These are phyloP conservation scores for Suillus americanus DNA, from an alignment of 768 basidiomycete genomes.

Conservation along the genomic window DNA sequence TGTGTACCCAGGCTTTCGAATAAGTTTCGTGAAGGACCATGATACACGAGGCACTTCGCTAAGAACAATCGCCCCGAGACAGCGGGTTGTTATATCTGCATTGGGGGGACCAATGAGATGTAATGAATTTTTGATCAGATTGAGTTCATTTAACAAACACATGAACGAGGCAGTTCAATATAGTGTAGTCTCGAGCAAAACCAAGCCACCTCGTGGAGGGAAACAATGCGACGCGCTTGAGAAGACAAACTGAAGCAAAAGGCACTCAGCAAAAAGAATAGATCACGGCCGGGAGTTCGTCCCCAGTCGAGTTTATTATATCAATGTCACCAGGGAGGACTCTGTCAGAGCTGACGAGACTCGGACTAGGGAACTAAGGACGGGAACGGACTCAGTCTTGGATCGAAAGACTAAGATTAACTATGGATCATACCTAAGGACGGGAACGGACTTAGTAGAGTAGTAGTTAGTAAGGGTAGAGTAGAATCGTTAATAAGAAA, in stretches of 20 bases:
- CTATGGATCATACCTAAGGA: too few relatives aligned
- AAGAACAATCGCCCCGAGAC: not conserved
- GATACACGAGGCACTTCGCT: not conserved
- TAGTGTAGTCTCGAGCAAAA: not conserved
- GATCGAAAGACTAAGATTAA: too few relatives aligned
- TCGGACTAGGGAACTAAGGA: too few relatives aligned
- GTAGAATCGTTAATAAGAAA: too few relatives aligned
- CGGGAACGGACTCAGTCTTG: too few relatives aligned
- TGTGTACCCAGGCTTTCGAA: not conserved
- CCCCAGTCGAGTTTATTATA: not conserved
- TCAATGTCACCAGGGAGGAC: not conserved
- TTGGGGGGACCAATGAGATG: not conserved
- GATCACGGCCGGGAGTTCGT: not conserved
- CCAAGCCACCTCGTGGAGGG: not conserved
- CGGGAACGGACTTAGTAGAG: too few relatives aligned
- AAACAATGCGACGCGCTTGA: not conserved
- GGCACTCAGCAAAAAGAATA: not conserved
- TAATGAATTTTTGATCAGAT: not conserved
- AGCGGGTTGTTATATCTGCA: not conserved
- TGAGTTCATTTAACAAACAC: not conserved
- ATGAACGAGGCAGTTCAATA: not conserved
- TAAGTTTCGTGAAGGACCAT: not conserved
- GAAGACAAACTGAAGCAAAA: not conserved
- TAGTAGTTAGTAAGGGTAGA: too few relatives aligned
- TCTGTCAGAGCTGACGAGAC: too few relatives aligned